A percentile compares a stretch with the other conserved stretches of the same genome.
Conservation (phyloP, 305 asterid genomes). For the Withania somnifera region DNA sequence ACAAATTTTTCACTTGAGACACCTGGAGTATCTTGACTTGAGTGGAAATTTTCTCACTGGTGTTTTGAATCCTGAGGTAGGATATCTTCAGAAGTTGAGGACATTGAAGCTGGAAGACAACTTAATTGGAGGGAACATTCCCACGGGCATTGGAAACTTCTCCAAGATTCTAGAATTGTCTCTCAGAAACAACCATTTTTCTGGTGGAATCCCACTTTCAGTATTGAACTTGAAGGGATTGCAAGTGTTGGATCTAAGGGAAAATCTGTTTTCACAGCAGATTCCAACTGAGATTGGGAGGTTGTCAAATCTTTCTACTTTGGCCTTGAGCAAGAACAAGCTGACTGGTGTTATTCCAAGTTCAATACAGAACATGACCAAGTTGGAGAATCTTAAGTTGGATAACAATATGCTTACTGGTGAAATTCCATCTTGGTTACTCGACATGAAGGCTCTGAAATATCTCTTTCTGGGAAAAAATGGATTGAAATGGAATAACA, state of each 20-base stretch:
- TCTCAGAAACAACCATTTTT: conserved; percentile 7
- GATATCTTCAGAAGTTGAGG: conserved; percentile 5
- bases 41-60: conserved; percentile 12
- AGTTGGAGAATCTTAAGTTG: background rate
- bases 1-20: conserved; percentile 10
- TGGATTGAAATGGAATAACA: conserved; percentile 10
- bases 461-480: conserved; percentile 21
- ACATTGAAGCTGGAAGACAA: conserved; percentile 11
- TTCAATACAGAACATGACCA: conserved; percentile 13
- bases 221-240: background rate
- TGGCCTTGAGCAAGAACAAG: conserved; percentile 19
- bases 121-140: conserved; percentile 12
- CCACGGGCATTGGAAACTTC: conserved; percentile 14
- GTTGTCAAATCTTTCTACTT: conserved; percentile 15
- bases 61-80: conserved; percentile 1
- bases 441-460: conserved; percentile 10
- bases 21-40: conserved; percentile 18
- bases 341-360: conserved; percentile 18
- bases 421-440: background rate
- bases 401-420: background rate
- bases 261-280: conserved; percentile 7
- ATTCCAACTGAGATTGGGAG: conserved; percentile 13
- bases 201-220: conserved; percentile 3
- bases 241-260: conserved; percentile 10
- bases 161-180: conserved; percentile 17